Base-by-base conservation (phyloP, 2,329 filamentous ascomycete genomes). In the Huntiella bhutanensis region DNA sequence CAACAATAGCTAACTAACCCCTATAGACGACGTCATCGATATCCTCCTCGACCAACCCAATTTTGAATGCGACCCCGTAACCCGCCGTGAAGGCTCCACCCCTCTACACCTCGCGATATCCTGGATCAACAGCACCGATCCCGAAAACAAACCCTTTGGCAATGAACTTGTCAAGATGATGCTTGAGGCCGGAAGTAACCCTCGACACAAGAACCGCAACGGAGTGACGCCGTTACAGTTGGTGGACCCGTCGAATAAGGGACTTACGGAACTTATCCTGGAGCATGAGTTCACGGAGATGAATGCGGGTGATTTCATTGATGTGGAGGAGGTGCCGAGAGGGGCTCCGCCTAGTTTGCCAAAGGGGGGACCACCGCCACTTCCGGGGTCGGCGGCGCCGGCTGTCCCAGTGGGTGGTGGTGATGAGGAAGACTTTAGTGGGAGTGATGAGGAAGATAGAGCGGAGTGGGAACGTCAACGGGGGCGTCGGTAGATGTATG, bases 41-140 rank as follows among this genome's bases (percentile, higher is more conserved):
- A 63, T 75, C 56, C 76, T 92, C 48, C 78, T 91, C 53, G 82
- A 91, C 66, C 82, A 88, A 61, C 77, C 81, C 54, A 76, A 80
- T 54, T 79, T 92, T 60, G 84, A 91, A 64, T 88, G 86, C 64
- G 84, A 92, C 64, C 80, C 82, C 46, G 56, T 77, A 56, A 80
- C 77, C 64, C 73, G 72, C 54, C 60, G 71, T 56, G 81, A 88
- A 50, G 71, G 73, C 51, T 82, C 91, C 62, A 87, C 82, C 2
- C 82, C 82, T 28, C 69, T 92, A 49, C 84, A 92, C 69, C 75
- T 75, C 57, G 82, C 77, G 47, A 75, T 91, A 54, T 73, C 80
- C 56, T 88, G 76, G 69, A 72, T 81, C 64, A 87, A 87, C 68
- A 63, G 64, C 47, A 71, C 82, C 56, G 69, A 71, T 33, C 64